Base-by-base conservation (phyloP, 2,329 filamentous ascomycete species). In the Orbilia quercus region DNA sequence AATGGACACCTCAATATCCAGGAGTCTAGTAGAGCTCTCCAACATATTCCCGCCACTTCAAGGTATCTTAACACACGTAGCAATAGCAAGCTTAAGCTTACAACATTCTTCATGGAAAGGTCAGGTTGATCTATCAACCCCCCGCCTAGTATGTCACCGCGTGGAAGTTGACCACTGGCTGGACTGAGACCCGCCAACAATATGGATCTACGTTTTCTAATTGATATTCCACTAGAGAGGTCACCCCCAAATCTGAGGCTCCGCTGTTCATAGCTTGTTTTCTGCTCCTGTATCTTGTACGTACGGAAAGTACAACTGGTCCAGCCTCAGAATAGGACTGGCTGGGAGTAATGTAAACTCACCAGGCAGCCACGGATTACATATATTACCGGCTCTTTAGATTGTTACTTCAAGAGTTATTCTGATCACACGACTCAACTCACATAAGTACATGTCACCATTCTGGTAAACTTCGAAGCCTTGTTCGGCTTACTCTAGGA, bases 141-240 rank as follows among this genome's bases (percentile, higher is more conserved):
- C n/a, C n/a, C n/a, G n/a, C n/a, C n/a, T n/a, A n/a, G n/a, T 31
- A 5, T 9, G 28, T 5, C 28, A 31, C 28, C 28, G 28, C 12
- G 36, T 40, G 36, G 3, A 14, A 40, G 36, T 5, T 40, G 4
- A 40, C 14, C 12, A 12, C 36, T 40, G 36, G 36, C n/a, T 14
- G 16, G 12, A 5, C 16, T 45, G 42, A 45, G 42, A 45, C 42
- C 42, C 12, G 42, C 42, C 42, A 22, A 9, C 42, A 12, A 50
- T 50, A 25, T 50, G 23, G 45, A 50, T 50, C 45, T 25, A 16
- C 45, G 23, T 25, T 45, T 45, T 45, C 42, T 45, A 20, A 20
- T 45, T 45, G n/a, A n/a, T 47, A 6, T 18, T 23, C n/a, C 44
- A 6, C 18, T 50, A 50, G 45, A 20, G 45, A 50, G 45, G n/a